Percentiles rank a stretch among this genome's conserved stretches.
phyloP scores from a whole-genome alignment of 1,139 yeast genomes.

The Ogataea hybrid region DNA sequence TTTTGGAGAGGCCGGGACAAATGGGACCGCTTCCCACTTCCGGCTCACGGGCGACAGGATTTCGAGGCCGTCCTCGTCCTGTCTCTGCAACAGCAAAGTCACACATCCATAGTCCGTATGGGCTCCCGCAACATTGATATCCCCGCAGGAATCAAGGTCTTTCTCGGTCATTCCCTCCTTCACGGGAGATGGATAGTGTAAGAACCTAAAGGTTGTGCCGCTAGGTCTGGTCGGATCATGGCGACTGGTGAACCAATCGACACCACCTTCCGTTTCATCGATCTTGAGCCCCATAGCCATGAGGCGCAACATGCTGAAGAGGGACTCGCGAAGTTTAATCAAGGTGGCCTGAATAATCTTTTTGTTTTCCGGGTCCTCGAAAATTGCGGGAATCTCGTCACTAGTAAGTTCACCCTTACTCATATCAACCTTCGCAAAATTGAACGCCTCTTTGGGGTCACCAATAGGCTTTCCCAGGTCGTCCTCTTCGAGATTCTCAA shows the following conservation, averaged over 20 bases:
- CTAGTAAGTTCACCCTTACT: conserved; percentile 38
- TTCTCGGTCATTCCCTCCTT: conserved; percentile 38
- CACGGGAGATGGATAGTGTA: conserved; percentile 53
- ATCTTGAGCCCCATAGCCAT: conserved; percentile 50
- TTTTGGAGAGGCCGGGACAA: conserved; percentile 37
- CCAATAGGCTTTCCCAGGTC: conserved; percentile 42
- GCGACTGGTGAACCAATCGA: conserved; percentile 47
- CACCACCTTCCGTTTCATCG: conserved; percentile 38
- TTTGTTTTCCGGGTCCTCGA: conserved; percentile 34
- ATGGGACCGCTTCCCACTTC: conserved; percentile 54
- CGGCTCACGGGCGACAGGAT: conserved; percentile 48
- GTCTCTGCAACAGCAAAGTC: conserved; percentile 41
- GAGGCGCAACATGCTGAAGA: conserved; percentile 41
- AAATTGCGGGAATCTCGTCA: conserved; percentile 43
- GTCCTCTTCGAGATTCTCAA: conserved; percentile 51
- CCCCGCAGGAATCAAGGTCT: conserved; percentile 31
- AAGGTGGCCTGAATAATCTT: conserved; percentile 35
- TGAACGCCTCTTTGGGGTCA: conserved; percentile 56
- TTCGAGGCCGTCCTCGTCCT: conserved; percentile 49
- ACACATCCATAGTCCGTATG: conserved; percentile 60
- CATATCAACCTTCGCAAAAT: conserved; percentile 43
- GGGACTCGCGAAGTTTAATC: conserved; percentile 40
- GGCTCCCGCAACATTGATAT: conserved; percentile 49
- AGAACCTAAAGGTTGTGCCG: conserved; percentile 51
- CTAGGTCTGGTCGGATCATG: conserved; percentile 42